These are phyloP conservation scores for Colletotrichum camelliae DNA, from an alignment of 2,329 filamentous ascomycete genomes.

Conservation along the genomic window DNA sequence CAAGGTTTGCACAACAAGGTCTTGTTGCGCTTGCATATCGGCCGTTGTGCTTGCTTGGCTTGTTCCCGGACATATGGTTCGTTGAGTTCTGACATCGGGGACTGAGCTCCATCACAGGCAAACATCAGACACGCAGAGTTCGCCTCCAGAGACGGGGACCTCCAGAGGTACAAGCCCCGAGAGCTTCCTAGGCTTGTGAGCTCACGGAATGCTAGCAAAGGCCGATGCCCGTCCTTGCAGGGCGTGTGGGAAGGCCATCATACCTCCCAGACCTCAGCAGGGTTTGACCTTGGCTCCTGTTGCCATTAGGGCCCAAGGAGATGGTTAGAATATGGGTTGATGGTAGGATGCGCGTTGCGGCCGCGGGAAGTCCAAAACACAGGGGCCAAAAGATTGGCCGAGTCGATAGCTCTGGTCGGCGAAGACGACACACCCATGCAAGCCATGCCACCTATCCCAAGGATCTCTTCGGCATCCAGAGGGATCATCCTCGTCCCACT, in stretches of 20 bases:
- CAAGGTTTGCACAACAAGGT: background rate
- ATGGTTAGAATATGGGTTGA: conserved; percentile 20
- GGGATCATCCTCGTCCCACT: conserved; percentile 9
- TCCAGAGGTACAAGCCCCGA: background rate
- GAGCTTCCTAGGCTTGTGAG: background rate
- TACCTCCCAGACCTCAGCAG: background rate
- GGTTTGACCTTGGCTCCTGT: conserved; percentile 10
- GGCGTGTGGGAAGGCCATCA: background rate
- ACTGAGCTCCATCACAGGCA: background rate
- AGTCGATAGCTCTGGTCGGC: background rate
- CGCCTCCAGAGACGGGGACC: background rate
- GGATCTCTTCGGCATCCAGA: background rate
- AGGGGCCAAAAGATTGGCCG: conserved; percentile 14
- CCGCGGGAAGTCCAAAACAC: conserved; percentile 17
- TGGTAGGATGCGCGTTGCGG: conserved; percentile 7
- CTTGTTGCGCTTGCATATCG: background rate
- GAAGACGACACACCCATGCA: background rate
- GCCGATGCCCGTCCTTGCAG: conserved; percentile 19
- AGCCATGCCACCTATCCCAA: background rate
- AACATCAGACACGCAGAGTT: conserved; percentile 2
- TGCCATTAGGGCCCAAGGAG: conserved; percentile 13
- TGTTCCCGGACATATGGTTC: conserved; percentile 7
- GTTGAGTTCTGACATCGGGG: conserved; percentile 7
- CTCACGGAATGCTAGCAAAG: conserved; percentile 11
- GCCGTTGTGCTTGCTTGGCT: background rate